phyloP scores from a whole-genome alignment of 2,329 filamentous ascomycete species.

The Trichoderma cornu-damae region DNA sequence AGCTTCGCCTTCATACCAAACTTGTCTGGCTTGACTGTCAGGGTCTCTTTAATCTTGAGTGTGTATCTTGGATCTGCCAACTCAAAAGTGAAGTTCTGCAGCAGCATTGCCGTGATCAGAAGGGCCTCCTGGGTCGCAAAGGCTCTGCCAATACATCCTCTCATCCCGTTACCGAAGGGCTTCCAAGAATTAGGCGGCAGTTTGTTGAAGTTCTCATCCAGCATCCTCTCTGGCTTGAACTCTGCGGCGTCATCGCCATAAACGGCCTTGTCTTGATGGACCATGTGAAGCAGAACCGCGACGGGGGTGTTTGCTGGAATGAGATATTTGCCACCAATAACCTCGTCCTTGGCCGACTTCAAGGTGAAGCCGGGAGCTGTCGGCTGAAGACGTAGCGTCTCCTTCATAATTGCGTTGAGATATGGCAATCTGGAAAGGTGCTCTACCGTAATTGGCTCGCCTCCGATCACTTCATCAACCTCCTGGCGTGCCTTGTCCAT shows the following conservation, averaged over 20 bases:
- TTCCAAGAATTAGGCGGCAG: constrained; percentile 42
- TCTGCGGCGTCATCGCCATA: constrained; percentile 53
- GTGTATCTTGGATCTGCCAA: constrained; percentile 54
- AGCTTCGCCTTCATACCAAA: constrained; percentile 55
- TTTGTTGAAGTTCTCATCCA: constrained; percentile 46
- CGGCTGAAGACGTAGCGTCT: constrained; percentile 38
- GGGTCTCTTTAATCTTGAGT: constrained; percentile 46
- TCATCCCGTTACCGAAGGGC: constrained; percentile 50
- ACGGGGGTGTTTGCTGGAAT: constrained; percentile 43
- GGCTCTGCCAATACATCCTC: constrained; percentile 48
- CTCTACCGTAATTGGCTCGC: constrained; percentile 49
- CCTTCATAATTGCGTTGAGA: constrained; percentile 56
- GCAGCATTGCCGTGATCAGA: constrained; percentile 43
- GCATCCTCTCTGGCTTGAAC: constrained; percentile 58
- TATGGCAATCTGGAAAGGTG: constrained; percentile 60
- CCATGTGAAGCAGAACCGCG: constrained; percentile 40
- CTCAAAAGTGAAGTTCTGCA: constrained; percentile 64
- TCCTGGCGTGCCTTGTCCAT: constrained; percentile 56
- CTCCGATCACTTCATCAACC: constrained; percentile 55
- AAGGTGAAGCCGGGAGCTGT: constrained; percentile 28
- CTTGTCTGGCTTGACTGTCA: constrained; percentile 57
- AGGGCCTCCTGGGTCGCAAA: constrained; percentile 53
- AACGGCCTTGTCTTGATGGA: constrained; percentile 52
- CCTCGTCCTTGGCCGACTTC: constrained; percentile 36
- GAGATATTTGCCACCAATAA: constrained; percentile 51